phyloP scores from a whole-genome alignment of 2,329 filamentous ascomycete genomes.

The Pseudocercospora crystallina region DNA sequence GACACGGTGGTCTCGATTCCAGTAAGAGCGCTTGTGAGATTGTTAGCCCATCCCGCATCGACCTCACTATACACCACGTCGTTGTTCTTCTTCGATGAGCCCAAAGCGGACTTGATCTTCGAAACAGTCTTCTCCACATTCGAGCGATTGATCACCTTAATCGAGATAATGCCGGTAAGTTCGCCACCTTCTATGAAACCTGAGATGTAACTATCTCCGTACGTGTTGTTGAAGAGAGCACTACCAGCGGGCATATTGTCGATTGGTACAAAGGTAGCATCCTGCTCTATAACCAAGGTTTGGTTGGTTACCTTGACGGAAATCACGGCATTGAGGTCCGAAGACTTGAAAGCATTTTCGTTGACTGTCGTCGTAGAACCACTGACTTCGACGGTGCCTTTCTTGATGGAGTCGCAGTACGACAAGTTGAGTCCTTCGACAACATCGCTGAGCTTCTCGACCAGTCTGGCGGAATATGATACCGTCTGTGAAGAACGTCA shows the following conservation, averaged over 20 bases:
- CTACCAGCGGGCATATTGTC: background rate
- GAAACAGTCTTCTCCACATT: background rate
- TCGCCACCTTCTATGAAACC: slow-evolving; percentile 12
- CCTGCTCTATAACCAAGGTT: background rate
- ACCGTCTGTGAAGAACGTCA: background rate
- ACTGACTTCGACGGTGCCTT: background rate
- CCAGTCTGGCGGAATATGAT: background rate
- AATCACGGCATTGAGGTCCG: slow-evolving; percentile 2
- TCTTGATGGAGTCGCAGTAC: background rate
- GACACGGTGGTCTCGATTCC: background rate
- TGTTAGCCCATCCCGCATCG: background rate
- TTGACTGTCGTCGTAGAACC: background rate
- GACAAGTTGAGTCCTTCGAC: background rate
- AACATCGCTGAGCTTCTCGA: background rate
- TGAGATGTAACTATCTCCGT: slow-evolving; percentile 10
- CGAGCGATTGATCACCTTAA: slow-evolving; percentile 5
- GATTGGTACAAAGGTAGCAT: background rate
- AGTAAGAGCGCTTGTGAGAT: background rate
- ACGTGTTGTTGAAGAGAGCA: slow-evolving; percentile 3
- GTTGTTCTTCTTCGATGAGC: background rate
- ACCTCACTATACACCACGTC: background rate
- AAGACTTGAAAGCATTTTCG: background rate
- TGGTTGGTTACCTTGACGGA: slow-evolving; percentile 10
- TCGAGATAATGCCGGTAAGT: slow-evolving; percentile 6
- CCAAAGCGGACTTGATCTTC: background rate